Base-by-base conservation (phyloP, 108 stramenopile genomes). In the Pseudonitzschia multiseries region DNA sequence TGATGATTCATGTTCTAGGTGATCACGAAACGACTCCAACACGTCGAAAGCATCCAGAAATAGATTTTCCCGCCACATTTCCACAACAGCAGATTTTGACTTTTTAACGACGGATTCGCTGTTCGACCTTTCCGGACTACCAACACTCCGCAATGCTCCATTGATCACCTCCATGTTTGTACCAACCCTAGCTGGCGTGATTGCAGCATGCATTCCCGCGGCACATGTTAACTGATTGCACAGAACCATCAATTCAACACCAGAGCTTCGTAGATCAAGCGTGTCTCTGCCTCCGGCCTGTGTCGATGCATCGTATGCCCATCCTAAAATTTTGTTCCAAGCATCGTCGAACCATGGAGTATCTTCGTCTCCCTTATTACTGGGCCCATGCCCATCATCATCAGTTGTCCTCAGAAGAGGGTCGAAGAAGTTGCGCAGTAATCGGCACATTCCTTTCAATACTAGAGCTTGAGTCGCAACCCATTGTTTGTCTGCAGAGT, bases 111-210 rank as follows among this genome's bases (percentile, higher is more conserved):
- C 46, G 22, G 64, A 51, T 9, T 13, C 6, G 15, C 65, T 57
- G 28, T 22, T 68, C 28, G 28, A 27, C 41, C 51, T 79, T 68
- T 48, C 66, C 18, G 33, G 79, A 54, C 36, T 77, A 43, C 43
- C 84, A 84, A 75, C 81, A 74, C 72, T 88, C 33, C 91, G 75
- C 0, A 95, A 80, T 1, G 93, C 93, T 36, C 93, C 93, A 66
- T 92, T 89, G 57, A 95, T 84, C 21, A 95, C 93, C 70, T 95
- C 87, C 93, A 95, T 95, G 62, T 95, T 92, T 18, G 93, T 92
- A 8, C 87, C 85, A 20, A 95, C 91, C 22, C 87, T 76, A 31
- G 88, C 93, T 48, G 93, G 80, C 21, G 87, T 80, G 17, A 78
- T 80, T 22, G 93, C 86, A 20, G 91, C 91, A 36, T 82, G 83